These are phyloP conservation scores for Schizonepeta tenuifolia DNA, from an alignment of 257 asterid species.

Conservation along the genomic window DNA sequence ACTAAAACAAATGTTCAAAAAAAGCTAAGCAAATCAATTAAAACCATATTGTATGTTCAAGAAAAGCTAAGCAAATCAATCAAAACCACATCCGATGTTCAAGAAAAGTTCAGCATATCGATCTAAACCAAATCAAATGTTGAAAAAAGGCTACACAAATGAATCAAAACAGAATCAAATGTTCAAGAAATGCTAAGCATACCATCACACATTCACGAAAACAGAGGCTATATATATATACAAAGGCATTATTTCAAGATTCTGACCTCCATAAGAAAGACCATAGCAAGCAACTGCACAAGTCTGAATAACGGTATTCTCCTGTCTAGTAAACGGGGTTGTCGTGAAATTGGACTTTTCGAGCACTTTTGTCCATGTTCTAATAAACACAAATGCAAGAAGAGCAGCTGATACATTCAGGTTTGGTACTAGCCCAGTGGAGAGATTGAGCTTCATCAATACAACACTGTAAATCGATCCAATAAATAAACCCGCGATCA, in stretches of 20 bases:
- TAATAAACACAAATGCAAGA: slow-evolving; percentile 70
- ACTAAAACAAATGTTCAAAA: not conserved
- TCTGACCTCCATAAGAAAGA: slow-evolving; percentile 79
- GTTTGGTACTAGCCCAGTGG: slow-evolving; percentile 86
- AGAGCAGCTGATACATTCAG: slow-evolving; percentile 94
- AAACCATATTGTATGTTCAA: not conserved
- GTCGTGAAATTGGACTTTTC: slow-evolving; percentile 55
- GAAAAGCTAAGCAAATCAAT: not conserved
- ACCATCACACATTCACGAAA: not conserved
- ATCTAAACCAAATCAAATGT: not conserved
- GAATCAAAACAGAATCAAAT: not conserved
- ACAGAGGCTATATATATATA: not conserved
- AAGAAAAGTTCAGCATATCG: not conserved
- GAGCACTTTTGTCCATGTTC: slow-evolving; percentile 75
- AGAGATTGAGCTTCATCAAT: slow-evolving; percentile 73
- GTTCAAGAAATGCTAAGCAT: not conserved
- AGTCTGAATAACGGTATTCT: slow-evolving; percentile 85
- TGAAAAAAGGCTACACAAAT: slow-evolving; percentile 1
- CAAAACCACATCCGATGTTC: not conserved
- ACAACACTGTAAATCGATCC: slow-evolving; percentile 74
- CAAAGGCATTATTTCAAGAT: not conserved
- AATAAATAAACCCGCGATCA: slow-evolving; percentile 62
- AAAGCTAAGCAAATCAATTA: not conserved
- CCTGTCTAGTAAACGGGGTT: slow-evolving; percentile 76
- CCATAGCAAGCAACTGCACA: slow-evolving; percentile 90